Evolutionary conservation across 805 yeast species (phyloP).

Genomic region (Pichia cabralensis): DNA sequence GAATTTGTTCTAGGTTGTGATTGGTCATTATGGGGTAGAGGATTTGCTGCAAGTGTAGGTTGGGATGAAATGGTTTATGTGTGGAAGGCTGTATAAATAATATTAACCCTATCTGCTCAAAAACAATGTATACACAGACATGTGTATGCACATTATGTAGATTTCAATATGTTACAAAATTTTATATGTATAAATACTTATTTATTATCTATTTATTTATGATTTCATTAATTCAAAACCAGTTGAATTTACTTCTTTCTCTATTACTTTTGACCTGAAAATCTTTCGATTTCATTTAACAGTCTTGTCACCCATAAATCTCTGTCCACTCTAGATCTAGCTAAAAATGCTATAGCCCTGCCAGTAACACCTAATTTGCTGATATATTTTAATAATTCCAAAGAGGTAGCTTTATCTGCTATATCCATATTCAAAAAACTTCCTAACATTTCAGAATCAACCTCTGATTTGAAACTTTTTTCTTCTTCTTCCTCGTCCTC

Average conservation of each 20-base stretch:
- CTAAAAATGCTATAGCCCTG: constrained; percentile 60
- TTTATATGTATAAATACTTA: too few species aligned
- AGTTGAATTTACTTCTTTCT: too few species aligned
- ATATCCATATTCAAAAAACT: too few species aligned
- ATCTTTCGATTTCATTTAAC: constrained; percentile 35
- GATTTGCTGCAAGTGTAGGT: constrained; percentile 90
- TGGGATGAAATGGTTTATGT: constrained; percentile 95
- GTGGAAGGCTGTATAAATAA: constrained; percentile 54
- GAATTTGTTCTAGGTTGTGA: constrained; percentile 93
- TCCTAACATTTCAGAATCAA: not conserved
- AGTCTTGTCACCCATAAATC: constrained; percentile 67
- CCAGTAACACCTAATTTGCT: constrained; percentile 60
- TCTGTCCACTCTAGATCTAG: constrained; percentile 71
- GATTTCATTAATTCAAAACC: not conserved
- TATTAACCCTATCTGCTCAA: not conserved
- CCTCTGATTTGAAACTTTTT: too few species aligned
- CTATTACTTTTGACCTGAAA: too few species aligned
- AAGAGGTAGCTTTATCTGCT: constrained; percentile 5
- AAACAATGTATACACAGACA: too few species aligned
- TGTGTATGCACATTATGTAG: too few species aligned
- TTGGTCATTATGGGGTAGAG: constrained; percentile 95
- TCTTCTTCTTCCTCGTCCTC: not conserved
- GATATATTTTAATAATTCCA: constrained; percentile 33
- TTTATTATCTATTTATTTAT: too few species aligned
- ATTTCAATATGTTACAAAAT: too few species aligned